A percentile compares a stretch with the other conserved stretches of the same genome.
Evolutionary conservation across 129 eudicot species (phyloP).

Genomic region (Flaveria robusta): DNA sequence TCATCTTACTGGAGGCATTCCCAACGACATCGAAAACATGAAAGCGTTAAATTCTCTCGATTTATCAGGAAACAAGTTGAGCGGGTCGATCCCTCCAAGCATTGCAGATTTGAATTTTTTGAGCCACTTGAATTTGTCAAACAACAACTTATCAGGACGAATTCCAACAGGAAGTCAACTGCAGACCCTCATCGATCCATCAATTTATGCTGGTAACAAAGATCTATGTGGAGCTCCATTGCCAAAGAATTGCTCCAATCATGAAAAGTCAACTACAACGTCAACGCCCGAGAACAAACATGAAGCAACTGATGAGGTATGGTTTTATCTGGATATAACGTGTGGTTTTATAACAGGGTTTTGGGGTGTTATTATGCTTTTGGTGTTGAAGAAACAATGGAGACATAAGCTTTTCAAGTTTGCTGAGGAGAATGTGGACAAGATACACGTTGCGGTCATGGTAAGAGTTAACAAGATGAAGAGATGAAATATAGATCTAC

Average conservation of each 20-base stretch:
- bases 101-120: conserved; percentile 10
- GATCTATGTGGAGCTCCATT: not conserved
- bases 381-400: conserved; percentile 10
- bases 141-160: not conserved
- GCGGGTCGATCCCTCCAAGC: conserved; percentile 15
- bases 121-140: not conserved
- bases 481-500: not conserved
- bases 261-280: not conserved
- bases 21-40: not conserved
- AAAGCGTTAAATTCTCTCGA: conserved; percentile 13
- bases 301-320: not conserved
- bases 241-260: not conserved
- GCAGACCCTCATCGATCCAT: not conserved
- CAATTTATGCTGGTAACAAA: not conserved
- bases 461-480: not conserved
- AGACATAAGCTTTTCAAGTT: conserved; percentile 5
- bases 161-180: conserved; percentile 6
- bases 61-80: conserved; percentile 22
- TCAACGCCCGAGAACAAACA: not conserved
- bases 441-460: not conserved
- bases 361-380: conserved; percentile 4
- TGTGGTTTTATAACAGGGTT: conserved; percentile 12
- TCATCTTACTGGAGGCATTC: conserved; percentile 1
- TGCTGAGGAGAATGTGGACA: not conserved
- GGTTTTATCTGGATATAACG: not conserved